Base-by-base conservation (phyloP, 164 flowering plant species). In the Umbellularia californica region DNA sequence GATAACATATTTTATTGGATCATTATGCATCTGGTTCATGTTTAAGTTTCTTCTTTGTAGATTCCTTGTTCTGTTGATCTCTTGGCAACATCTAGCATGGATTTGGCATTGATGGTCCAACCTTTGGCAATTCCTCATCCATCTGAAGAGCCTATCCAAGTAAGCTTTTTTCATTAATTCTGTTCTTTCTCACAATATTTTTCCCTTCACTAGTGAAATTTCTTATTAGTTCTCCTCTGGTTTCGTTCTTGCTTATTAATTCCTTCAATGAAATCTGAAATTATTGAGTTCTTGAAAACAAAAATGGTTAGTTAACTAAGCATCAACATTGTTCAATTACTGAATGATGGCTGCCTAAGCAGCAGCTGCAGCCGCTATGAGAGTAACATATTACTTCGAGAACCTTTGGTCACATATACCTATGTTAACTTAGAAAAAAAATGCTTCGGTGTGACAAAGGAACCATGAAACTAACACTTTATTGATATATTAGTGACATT, bases 111-210 rank as follows among this genome's bases (percentile, higher is more conserved):
- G 85, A 75, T 91, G 85, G 97, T 94, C 69, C 98, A 96, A 77
- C 99, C 99, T 51, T 81, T 96, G 82, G 97, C 98, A 65, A 90
- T 96, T 81, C 97, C 94, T 70, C 98, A 96, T 83, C 97, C 98
- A 68, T 92, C 97, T 30, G 99, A 96, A 84, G 98, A 96, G 73
- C 95, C 97, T 25, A 86, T 94, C 76, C 99, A 96, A 82, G 99
- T 94, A 87, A 2, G 51, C 17, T 22, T 74, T 74, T 47, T 51
- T 12, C 72, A 41, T 41, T 41, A 41, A 9, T 41, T 76, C 30
- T 28, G 51, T 41, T 71, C 30, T 65, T 17, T 27, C 20, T 17
- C 50, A 25, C 28, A n/a, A 13, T 22, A 13, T 24, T 14, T 64
- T 25, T 3, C 33, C 23, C 24, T 60, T 19, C 23, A 19, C 47